Evolutionary conservation across 768 basidiomycete genomes (phyloP), one percentile per base, ranked within the genome.

Genomic region (Amanita pseudoporphyria): DNA sequence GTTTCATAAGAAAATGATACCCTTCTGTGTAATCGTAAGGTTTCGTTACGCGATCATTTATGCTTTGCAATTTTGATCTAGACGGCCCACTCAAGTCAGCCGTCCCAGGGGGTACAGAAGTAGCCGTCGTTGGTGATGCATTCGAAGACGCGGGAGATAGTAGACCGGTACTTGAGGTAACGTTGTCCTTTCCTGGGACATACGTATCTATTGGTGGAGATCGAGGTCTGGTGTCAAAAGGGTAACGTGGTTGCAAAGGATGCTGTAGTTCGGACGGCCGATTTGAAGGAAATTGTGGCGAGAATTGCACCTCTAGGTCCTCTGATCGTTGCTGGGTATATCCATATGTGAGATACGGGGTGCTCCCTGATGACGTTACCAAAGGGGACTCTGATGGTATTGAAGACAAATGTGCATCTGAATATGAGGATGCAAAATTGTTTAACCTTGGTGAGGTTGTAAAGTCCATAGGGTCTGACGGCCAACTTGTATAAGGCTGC

Each of bases 21-120:
- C 92, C 92, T 70, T 96, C 87, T 13, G 91, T 95, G 60, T 97
- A 96, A 62, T 95, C 92, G 61, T 92, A 95, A 4, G 91, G 87
- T 60, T 77, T 73, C 13, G 81, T 78, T 39, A 83, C 73, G 77
- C 81, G 63, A 67, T 79, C 72, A 71, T 74, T 68, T 71, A 87
- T 67, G 69, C 76, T 68, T 70, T 82, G 74, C 52, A 77, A 59
- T 54, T 71, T 66, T 3, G 70, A 71, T 26, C 62, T 59, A 47
- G 60, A 56, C 9, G 67, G 60, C 28, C 60, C 58, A 5, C 57
- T 53, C 41, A 64, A 54, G 12, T 72, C 75, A 9, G 65, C 53
- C 52, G 68, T 60, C 37, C 65, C 69, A 46, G 65, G 63, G 39
- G 64, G 69, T 3, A 67, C 64, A 32, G 73, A 71, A 46, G 64